Base-by-base conservation (phyloP, 176 grass and related monocot species). In the Oryza australiensis region DNA sequence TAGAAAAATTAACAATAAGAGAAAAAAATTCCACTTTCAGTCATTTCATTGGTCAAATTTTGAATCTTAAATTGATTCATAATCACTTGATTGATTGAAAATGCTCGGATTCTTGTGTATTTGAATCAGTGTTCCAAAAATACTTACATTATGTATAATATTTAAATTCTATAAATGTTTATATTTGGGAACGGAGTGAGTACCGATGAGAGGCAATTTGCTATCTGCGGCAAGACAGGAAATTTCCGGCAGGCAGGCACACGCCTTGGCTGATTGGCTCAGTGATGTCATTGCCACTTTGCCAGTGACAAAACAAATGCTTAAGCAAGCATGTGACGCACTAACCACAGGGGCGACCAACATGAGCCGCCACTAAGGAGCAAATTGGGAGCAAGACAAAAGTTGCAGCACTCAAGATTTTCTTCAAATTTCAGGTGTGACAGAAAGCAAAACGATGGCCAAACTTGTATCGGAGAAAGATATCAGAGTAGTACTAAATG, bases 391-490 rank as follows among this genome's bases (percentile, higher is more conserved):
- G 72, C 72, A 71, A 72, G 78, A 68, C 78, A 76, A 83, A 74
- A 83, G 80, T 8, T 69, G 64, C 40, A 42, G 29, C 79, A 34
- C 81, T 73, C 35, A 26, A 81, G 18, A 29, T 29, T 63, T 77
- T 18, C 22, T 60, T 60, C 41, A 59, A 6, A 32, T 24, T 22
- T 69, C 66, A 67, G 27, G 45, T 62, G 12, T 22, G 77, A 60
- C 27, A 68, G 68, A 80, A 77, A 72, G 28, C 43, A 66, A 28
- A 73, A 63, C 18, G 20, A 79, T 13, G 9, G 30, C 30, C 38
- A 84, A 74, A 42, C 88, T 85, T 85, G 18, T 76, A 49, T 76
- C 64, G 71, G 76, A 68, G 33, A 74, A 83, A 62, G 81, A 46
- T 46, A 37, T 66, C 69, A 70, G 69, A 48, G 48, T 80, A n/a